Base-by-base conservation (phyloP, 208 protist species). In the Tritrichomonas musculus region DNA sequence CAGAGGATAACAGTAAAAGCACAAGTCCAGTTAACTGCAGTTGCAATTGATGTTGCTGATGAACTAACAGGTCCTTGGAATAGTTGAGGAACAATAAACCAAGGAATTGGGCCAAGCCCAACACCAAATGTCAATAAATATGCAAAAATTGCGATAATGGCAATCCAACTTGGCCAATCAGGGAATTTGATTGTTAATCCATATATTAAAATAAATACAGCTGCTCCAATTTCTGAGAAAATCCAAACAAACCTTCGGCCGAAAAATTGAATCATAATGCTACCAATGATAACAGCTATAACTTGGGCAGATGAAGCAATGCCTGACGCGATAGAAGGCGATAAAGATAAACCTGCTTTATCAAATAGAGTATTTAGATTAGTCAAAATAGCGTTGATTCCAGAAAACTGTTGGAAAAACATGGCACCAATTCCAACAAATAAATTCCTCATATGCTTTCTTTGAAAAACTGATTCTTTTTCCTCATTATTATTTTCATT, bases 391-490 rank as follows among this genome's bases (percentile, higher is more conserved):
- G 9, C 93, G 22, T 93, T 93, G 49, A 93, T 84, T 17, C 93
- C 60, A 39, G 11, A 84, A 53, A 93, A 93, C 22, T 93, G 93
- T 50, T 93, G 93, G 55, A 93, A 77, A 27, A 88, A 72, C 93
- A 93, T 93, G 1, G 72, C 0, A 44, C 1, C 41, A n/a, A 93
- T 36, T 9, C 93, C 57, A 65, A 93, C n/a, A 1, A 93, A 53
- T 33, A 93, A 39, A 57, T n/a, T 11, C 5, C 33, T 53, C 5
- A 20, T 0, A 36, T 57, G 57, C 17, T 57, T 53, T 20, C 39
- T 53, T 49, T 88, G 77, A 30, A 88, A 88, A 39, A 88, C 27
- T 50, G 11, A n/a, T 50, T 82, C 73, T 57, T 53, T 60, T 1
- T 1, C 1, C 5, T 0, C 2, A n/a, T 17, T 33, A 33, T 53